Conservation (phyloP, 208 protist species). For the Porcisia hertigi region DNA sequence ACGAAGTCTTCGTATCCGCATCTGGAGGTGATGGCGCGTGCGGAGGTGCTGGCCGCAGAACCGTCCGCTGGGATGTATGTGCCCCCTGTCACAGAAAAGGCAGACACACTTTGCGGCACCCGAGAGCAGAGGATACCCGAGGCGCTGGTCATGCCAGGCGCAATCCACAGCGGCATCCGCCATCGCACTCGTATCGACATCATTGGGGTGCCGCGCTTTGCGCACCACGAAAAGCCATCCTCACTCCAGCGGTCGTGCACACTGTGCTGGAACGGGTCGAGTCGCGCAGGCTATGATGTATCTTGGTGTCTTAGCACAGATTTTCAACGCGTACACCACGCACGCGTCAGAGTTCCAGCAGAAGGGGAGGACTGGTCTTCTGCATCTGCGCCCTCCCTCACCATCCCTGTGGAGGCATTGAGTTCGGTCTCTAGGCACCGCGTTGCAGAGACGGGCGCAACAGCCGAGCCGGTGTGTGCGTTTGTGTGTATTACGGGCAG, state of each 20-base stretch:
- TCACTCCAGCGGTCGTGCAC: not conserved
- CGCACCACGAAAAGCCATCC: not conserved
- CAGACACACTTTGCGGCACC: not conserved
- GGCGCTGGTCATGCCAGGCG: not conserved
- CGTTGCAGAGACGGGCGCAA: not conserved
- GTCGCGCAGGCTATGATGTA: conserved; percentile 2
- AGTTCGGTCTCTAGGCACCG: too few species aligned
- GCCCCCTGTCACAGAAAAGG: too few species aligned
- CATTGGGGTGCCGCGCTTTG: conserved; percentile 9
- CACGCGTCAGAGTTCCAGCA: not conserved
- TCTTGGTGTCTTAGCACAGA: conserved; percentile 14
- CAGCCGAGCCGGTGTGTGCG: not conserved
- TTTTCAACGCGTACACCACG: not conserved
- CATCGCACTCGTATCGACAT: conserved; percentile 14
- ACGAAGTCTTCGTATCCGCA: conserved; percentile 5
- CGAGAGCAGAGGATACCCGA: not conserved
- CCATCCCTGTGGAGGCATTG: too few species aligned
- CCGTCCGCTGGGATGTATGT: too few species aligned
- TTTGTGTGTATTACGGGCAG: conserved; percentile 4
- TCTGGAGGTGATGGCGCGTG: conserved; percentile 17
- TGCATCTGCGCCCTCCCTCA: not conserved
- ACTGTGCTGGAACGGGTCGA: conserved; percentile 13
- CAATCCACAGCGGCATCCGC: conserved; percentile 10
- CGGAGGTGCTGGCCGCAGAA: not conserved
- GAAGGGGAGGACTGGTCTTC: not conserved